phyloP scores from a whole-genome alignment of 176 grass and related monocot genomes.

The Musa schizocarpa region DNA sequence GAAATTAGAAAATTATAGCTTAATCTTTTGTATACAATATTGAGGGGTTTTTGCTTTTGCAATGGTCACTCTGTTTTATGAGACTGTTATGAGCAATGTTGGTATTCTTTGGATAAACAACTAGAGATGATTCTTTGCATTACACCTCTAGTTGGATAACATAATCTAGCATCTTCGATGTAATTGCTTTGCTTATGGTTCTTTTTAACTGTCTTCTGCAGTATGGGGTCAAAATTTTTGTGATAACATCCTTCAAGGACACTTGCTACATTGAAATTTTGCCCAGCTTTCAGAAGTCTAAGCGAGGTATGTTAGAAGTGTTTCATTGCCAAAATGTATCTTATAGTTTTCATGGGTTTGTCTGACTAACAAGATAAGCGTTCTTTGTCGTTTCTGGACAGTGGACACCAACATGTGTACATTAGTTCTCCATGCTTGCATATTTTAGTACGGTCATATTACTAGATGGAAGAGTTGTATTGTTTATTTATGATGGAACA shows the following conservation, averaged over 20 bases:
- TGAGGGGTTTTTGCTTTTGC: background rate
- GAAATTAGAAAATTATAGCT: background rate
- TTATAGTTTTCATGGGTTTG: background rate
- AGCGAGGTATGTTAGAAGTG: constrained; percentile 56
- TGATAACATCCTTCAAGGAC: constrained; percentile 98
- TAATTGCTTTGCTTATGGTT: background rate
- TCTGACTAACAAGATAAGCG: background rate
- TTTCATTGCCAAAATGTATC: background rate
- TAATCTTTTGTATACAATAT: background rate
- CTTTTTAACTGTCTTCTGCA: constrained; percentile 29
- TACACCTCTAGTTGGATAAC: background rate
- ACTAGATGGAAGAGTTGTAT: too few species aligned
- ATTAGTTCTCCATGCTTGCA: too few species aligned
- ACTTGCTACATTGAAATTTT: constrained; percentile 99
- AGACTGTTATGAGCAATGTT: too few species aligned
- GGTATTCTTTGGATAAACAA: too few species aligned
- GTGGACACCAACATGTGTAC: too few species aligned
- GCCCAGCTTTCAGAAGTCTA: constrained; percentile 87
- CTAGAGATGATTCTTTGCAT: background rate
- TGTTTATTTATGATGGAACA: too few species aligned
- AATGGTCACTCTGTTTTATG: too few species aligned
- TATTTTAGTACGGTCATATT: too few species aligned
- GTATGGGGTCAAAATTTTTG: constrained; percentile 93
- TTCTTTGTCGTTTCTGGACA: background rate
- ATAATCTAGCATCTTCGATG: background rate